Conservation (phyloP, 495 filamentous ascomycete species). For the Hamigera avellanea region DNA sequence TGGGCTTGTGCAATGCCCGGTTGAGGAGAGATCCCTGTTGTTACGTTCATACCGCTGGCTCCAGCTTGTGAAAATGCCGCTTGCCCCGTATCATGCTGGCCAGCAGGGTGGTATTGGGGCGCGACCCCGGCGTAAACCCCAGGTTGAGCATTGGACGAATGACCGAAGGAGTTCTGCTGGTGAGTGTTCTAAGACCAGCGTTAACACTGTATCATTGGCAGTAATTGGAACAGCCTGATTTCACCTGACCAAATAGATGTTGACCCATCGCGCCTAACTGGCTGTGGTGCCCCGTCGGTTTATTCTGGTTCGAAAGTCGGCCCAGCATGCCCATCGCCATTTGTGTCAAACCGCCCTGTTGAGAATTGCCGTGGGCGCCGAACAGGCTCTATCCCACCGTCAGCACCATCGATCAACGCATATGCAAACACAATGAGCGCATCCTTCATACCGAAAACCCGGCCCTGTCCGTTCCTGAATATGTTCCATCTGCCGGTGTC, state of each 20-base stretch:
- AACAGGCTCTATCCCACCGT: constrained; percentile 22
- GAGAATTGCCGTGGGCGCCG: constrained; percentile 11
- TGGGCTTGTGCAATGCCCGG: background rate
- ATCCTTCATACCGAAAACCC: constrained; percentile 21
- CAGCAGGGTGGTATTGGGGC: background rate
- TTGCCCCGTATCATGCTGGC: background rate
- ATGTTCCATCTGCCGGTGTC: constrained; percentile 8
- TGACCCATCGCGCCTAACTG: constrained; percentile 2
- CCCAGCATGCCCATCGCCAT: constrained; percentile 6
- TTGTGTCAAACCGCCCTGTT: constrained; percentile 5
- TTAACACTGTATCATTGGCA: background rate
- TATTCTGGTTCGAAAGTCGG: constrained; percentile 10
- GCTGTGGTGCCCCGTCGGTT: background rate
- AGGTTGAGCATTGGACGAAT: background rate
- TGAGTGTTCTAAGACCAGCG: background rate
- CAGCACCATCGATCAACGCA: constrained; percentile 14
- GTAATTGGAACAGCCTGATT: too few relatives aligned
- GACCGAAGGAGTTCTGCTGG: background rate
- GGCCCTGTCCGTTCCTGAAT: constrained; percentile 8
- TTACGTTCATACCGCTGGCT: too few relatives aligned
- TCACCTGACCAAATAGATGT: background rate
- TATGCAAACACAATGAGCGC: constrained; percentile 13
- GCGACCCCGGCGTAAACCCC: background rate
- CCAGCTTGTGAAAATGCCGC: too few relatives aligned
- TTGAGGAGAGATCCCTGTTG: background rate